Conservation (phyloP, 208 protist species). For the Crithidia expoeki region DNA sequence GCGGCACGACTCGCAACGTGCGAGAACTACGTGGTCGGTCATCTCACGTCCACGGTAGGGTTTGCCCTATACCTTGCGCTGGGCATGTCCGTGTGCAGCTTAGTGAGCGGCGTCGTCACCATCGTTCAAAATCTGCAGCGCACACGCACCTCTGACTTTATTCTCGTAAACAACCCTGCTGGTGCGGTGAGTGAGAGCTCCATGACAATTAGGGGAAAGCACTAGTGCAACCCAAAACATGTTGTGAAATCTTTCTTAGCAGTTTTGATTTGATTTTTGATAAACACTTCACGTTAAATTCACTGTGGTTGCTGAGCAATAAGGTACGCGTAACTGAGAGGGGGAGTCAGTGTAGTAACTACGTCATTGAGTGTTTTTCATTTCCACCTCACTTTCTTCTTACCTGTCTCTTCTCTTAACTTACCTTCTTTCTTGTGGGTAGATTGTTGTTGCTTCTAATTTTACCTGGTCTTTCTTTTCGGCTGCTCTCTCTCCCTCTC, state of each 20-base stretch:
- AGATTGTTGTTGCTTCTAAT: background rate
- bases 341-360: background rate
- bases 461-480: background rate
- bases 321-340: too few species aligned
- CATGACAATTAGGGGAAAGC: background rate
- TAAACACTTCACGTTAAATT: too few species aligned
- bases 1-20: slow-evolving; percentile 2
- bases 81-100: slow-evolving; percentile 28
- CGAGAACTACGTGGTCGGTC: slow-evolving; percentile 31
- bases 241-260: background rate
- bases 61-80: slow-evolving; percentile 26
- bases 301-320: too few species aligned
- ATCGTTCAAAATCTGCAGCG: slow-evolving; percentile 16
- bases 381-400: too few species aligned
- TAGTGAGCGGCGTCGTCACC: slow-evolving; percentile 23
- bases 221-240: background rate
- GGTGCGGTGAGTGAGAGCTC: background rate
- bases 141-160: slow-evolving; percentile 13
- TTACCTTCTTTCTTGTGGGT: too few species aligned
- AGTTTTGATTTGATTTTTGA: too few species aligned
- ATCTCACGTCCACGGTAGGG: slow-evolving; percentile 20
- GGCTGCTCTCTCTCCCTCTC: too few species aligned
- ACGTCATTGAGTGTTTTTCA: background rate
- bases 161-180: slow-evolving; percentile 7
- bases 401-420: too few species aligned